Evolutionary conservation across 176 grass and related monocot species (phyloP).

Genomic region (Luzula sylvatica): DNA sequence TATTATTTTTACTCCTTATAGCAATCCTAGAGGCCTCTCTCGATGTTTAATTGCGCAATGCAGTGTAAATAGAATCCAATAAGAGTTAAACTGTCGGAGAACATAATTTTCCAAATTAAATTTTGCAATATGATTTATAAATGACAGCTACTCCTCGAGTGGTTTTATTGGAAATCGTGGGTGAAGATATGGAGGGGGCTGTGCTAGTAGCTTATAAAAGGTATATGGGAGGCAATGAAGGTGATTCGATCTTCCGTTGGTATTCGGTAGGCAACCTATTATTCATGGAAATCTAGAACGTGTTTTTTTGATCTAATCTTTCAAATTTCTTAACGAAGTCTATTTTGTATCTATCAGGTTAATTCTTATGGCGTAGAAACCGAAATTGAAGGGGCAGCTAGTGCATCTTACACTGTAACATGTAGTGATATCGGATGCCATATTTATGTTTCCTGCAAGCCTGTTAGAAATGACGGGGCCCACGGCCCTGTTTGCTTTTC

Average conservation of each 20-base stretch:
- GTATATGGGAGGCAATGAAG: conserved; percentile 98
- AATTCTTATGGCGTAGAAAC: conserved; percentile 50
- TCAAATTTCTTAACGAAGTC: no score
- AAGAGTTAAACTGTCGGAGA: no score
- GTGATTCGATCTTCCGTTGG: conserved; percentile 68
- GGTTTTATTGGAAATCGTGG: conserved; percentile 61
- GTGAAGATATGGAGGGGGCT: conserved; percentile 55
- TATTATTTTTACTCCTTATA: no score
- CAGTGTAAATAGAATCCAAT: no score
- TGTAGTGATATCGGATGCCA: conserved; percentile 60
- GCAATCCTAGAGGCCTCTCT: no score
- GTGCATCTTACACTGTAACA: conserved; percentile 68
- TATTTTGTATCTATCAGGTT: conserved; percentile 32
- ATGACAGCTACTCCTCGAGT: conserved; percentile 56
- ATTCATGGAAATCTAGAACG: neutral
- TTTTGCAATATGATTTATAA: no score
- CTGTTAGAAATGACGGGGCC: conserved; percentile 71
- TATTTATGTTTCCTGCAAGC: conserved; percentile 65
- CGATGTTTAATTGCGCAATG: no score
- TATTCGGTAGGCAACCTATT: conserved; percentile 44
- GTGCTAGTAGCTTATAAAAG: conserved; percentile 52
- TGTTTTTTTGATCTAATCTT: no score
- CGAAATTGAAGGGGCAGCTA: conserved; percentile 56
- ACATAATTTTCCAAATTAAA: no score
- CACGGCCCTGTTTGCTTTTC: conserved; percentile 56